Evolutionary conservation across 106 monocot species (phyloP), one percentile per base, ranked within the genome.

Genomic region (Vanilla planifolia): DNA sequence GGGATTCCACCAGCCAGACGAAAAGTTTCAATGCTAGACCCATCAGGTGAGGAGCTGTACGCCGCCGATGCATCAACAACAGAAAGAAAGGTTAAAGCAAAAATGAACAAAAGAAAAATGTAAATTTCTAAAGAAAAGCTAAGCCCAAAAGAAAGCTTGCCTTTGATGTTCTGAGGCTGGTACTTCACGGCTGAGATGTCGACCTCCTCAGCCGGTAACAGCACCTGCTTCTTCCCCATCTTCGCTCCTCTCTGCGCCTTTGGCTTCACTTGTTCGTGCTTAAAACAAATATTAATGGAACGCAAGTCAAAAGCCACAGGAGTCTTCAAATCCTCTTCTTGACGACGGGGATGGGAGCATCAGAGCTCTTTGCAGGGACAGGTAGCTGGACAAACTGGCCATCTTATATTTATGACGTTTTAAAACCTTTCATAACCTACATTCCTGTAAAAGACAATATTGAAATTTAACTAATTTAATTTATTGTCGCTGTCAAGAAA

Each of bases 161-260:
- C 82, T 83, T 70, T 10, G 65, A 92, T 43, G 14, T 30, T 10
- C 28, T 67, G 70, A n/a, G 74, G 67, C 52, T 66, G 40, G 70
- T 98, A 98, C 72, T 71, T 64, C 51, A 85, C 77, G 77, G 87
- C 46, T 27, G 84, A 55, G 57, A 98, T 33, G 51, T 98, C 91
- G 44, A 98, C 79, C 82, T 88, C 77, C 74, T 88, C 77, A 62
- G 71, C 84, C 60, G 92, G 91, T 33, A 72, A 19, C 88, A 92
- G 70, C 44, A 63, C 77, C 1, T 55, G 68, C 69, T 74, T 75
- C 67, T 74, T 72, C 62, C 60, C 73, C 73, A 69, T 79, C 60
- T 14, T 19, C 5, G 19, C 16, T 26, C 2, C 29, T 33, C n/a
- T 5, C 26, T 42, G 37, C 37, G 5, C 37, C 37, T 37, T n/a